Evolutionary conservation across 768 basidiomycete genomes (phyloP).

Genomic region (Calocybe indica): DNA sequence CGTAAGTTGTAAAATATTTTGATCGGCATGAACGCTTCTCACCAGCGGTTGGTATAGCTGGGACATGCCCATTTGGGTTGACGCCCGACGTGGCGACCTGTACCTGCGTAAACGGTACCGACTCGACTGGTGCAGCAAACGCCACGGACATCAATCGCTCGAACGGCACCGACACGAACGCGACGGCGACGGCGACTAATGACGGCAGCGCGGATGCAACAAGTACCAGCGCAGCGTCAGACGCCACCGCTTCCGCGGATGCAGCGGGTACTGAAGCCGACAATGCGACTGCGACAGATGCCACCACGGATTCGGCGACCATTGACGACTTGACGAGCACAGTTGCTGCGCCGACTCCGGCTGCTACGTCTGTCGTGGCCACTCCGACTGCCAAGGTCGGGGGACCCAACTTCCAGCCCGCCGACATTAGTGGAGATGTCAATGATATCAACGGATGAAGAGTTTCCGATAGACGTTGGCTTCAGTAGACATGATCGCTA

Average conservation of each 20-base stretch:
- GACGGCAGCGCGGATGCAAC: conserved; percentile 2
- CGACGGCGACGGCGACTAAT: conserved; percentile 6
- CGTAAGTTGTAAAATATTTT: conserved; percentile 19
- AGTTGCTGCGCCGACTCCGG: conserved; percentile 4
- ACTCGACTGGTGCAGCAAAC: conserved; percentile 7
- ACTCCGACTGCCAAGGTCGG: conserved; percentile 4
- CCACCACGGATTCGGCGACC: neutral
- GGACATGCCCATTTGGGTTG: conserved; percentile 40
- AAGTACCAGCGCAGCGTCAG: conserved; percentile 2
- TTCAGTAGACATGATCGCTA: neutral
- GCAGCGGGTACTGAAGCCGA: too few species aligned
- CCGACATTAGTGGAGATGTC: conserved; percentile 22
- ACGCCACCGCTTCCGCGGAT: neutral
- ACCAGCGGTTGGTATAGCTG: conserved; percentile 19
- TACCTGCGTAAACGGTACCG: conserved; percentile 23
- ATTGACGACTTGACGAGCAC: neutral
- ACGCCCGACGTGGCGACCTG: conserved; percentile 34
- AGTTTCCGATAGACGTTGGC: neutral
- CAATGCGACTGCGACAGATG: neutral
- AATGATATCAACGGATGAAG: conserved; percentile 22
- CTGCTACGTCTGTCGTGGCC: conserved; percentile 1
- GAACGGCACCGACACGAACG: conserved; percentile 11
- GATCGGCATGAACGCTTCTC: neutral
- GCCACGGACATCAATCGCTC: conserved; percentile 2
- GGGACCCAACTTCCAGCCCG: conserved; percentile 14